Evolutionary conservation across 2,329 filamentous ascomycete species (phyloP).

Genomic region (Aspergillus sp.): DNA sequence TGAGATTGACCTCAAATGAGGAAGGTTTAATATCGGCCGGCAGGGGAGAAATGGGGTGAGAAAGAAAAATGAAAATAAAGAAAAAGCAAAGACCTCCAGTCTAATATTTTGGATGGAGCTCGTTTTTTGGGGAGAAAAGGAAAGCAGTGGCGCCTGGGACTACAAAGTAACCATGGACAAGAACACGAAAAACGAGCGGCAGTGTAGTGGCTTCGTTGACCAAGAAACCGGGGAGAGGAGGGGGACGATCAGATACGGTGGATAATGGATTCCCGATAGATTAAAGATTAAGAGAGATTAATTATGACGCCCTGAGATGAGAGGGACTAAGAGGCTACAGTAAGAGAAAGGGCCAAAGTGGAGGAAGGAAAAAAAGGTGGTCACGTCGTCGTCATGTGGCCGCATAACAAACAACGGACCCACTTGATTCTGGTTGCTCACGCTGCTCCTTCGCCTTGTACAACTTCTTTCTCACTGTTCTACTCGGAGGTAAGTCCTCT

Average conservation of each 20-base stretch:
- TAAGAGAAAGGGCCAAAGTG: too few relatives aligned
- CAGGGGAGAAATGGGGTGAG: neutral
- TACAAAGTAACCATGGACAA: neutral
- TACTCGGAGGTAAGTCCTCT: neutral
- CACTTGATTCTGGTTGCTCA: neutral
- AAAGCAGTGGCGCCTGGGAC: neutral
- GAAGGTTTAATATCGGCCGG: neutral
- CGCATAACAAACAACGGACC: neutral
- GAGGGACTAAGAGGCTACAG: too few relatives aligned
- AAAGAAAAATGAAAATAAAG: neutral
- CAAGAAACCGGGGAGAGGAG: conserved; percentile 9
- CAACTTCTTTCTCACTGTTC: neutral
- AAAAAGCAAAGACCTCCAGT: neutral
- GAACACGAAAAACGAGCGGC: neutral
- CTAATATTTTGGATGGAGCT: neutral
- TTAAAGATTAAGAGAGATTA: too few relatives aligned
- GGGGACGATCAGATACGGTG: conserved; percentile 9
- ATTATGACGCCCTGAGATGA: too few relatives aligned
- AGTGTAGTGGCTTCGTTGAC: conserved; percentile 10
- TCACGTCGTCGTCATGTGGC: neutral
- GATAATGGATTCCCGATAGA: neutral
- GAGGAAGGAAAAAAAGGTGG: neutral
- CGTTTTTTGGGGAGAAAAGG: neutral
- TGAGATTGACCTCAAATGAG: neutral
- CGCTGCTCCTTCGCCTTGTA: neutral